Evolutionary conservation across 1,284 basidiomycete species (phyloP).

Genomic region (Ganoderma resinaceum): DNA sequence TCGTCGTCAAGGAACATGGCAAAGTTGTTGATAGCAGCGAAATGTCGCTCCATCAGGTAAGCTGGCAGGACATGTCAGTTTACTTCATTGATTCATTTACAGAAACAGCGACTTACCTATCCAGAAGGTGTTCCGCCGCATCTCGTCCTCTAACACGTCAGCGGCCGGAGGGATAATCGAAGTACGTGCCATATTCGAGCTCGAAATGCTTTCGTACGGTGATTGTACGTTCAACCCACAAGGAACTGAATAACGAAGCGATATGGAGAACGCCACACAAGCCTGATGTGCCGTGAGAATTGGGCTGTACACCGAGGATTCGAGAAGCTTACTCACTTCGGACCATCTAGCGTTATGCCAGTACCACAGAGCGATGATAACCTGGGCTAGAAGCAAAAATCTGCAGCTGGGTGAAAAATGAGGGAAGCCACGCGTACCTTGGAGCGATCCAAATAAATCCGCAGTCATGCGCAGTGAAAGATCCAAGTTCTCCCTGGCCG

Average conservation of each 20-base stretch:
- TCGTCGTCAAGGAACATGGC: constrained; percentile 74
- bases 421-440: constrained; percentile 52
- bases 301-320: background rate
- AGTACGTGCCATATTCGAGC: constrained; percentile 58
- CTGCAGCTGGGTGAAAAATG: background rate
- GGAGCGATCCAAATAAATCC: constrained; percentile 64
- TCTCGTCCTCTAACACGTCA: constrained; percentile 72
- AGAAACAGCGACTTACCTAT: constrained; percentile 33
- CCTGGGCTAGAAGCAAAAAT: constrained; percentile 50
- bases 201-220: constrained; percentile 62
- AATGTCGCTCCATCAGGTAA: constrained; percentile 70
- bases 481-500: constrained; percentile 60
- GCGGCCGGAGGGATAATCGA: constrained; percentile 63
- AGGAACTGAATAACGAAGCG: constrained; percentile 66
- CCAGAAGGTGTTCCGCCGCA: constrained; percentile 76
- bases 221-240: constrained; percentile 72
- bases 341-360: constrained; percentile 79
- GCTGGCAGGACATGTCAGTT: constrained; percentile 44
- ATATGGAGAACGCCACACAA: constrained; percentile 62
- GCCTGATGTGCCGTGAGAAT: constrained; percentile 47
- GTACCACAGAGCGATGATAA: constrained; percentile 74
- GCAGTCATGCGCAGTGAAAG: constrained; percentile 57
- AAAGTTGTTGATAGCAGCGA: constrained; percentile 74
- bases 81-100: too few relatives aligned
- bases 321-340: constrained; percentile 53